A percentile compares a stretch with the other conserved stretches of the same genome.
These are phyloP conservation scores for Insectozyma bohioensis DNA, from an alignment of 1,139 yeast genomes.

Conservation along the genomic window DNA sequence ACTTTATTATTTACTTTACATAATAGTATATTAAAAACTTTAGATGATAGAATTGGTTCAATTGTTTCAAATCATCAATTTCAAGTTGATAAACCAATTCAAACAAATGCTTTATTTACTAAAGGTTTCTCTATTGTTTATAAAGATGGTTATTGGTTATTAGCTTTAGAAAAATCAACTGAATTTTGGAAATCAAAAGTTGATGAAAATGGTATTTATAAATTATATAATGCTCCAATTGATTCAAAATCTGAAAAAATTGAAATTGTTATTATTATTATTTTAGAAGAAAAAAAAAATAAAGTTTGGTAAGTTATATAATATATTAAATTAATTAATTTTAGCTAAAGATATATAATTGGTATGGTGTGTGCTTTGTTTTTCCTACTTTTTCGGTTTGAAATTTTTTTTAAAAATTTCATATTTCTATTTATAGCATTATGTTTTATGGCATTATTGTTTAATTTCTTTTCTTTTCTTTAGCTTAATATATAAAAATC, in stretches of 20 bases:
- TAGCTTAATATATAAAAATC: too few species aligned
- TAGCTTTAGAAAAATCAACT: conserved; percentile 10
- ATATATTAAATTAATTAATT: too few species aligned
- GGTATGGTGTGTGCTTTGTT: too few species aligned
- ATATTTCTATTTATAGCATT: too few species aligned
- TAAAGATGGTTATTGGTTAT: conserved; percentile 22
- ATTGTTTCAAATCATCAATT: conserved; percentile 48
- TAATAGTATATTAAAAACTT: conserved; percentile 40
- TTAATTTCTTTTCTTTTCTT: too few species aligned
- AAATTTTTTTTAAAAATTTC: too few species aligned
- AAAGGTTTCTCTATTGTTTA: conserved; percentile 18
- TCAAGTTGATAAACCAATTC: conserved; percentile 47
- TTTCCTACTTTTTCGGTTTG: too few species aligned
- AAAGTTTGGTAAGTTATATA: too few species aligned
- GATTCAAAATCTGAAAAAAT: background rate
- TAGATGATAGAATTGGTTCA: conserved; percentile 38
- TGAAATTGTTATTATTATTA: background rate
- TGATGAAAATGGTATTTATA: conserved; percentile 26
- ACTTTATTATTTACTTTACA: conserved; percentile 41
- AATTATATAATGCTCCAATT: background rate
- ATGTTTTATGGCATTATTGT: too few species aligned
- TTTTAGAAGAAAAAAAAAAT: too few species aligned
- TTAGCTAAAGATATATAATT: too few species aligned
- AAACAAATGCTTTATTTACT: conserved; percentile 22
- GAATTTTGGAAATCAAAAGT: conserved; percentile 24